These are phyloP conservation scores for Coemansia sp. DNA, from an alignment of 192 early-diverging fungal species.

Conservation along the genomic window DNA sequence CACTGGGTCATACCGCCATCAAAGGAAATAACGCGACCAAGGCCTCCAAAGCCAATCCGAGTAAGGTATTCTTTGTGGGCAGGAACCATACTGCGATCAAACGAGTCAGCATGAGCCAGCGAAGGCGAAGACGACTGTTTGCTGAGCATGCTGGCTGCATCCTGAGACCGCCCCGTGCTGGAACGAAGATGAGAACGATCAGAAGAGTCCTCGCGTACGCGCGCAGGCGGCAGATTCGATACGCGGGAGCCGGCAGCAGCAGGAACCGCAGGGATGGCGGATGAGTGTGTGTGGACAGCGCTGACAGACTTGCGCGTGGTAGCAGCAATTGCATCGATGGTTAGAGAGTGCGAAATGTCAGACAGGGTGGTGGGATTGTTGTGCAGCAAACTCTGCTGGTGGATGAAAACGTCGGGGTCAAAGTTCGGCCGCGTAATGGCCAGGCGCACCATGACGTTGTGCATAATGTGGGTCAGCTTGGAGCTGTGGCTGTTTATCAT, in stretches of 20 bases:
- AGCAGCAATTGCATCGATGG: conserved; percentile 36
- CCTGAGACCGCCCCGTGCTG: conserved; percentile 32
- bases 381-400: conserved; percentile 42
- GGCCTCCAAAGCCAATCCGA: conserved; percentile 49
- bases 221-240: conserved; percentile 40
- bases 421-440: conserved; percentile 54
- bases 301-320: conserved; percentile 48
- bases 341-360: conserved; percentile 37
- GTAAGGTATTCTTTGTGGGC: conserved; percentile 47
- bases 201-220: conserved; percentile 38
- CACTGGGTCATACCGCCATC: conserved; percentile 42
- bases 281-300: conserved; percentile 1
- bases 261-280: conserved; percentile 15
- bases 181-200: conserved; percentile 17
- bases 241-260: conserved; percentile 15
- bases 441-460: conserved; percentile 50
- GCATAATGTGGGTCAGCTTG: conserved; percentile 52
- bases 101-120: conserved; percentile 24
- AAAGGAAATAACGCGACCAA: conserved; percentile 41
- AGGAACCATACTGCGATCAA: conserved; percentile 51
- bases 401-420: conserved; percentile 53
- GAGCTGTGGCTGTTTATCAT: conserved; percentile 44
- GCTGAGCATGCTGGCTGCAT: conserved; percentile 50
- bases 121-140: conserved; percentile 46
- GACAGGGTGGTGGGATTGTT: conserved; percentile 11